Percentiles rank a stretch among this genome's conserved stretches.
Evolutionary conservation across 2,329 filamentous ascomycete species (phyloP).

Genomic region (Penicillium palitans): DNA sequence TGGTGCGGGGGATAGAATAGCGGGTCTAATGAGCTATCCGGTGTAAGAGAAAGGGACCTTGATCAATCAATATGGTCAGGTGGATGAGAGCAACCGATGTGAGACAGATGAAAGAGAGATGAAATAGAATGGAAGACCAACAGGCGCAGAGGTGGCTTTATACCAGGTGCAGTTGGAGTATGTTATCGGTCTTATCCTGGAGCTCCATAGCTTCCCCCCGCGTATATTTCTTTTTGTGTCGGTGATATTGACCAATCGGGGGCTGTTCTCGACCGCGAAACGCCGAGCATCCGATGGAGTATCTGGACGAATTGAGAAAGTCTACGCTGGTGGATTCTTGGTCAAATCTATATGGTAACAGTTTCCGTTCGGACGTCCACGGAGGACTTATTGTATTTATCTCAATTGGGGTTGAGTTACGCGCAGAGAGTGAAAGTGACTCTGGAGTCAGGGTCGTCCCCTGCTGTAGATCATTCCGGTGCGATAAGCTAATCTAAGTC

Average conservation of each 20-base stretch:
- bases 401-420: neutral
- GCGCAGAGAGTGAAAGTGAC: neutral
- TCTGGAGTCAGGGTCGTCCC: neutral
- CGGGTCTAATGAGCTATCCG: conserved; percentile 1
- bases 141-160: conserved; percentile 23
- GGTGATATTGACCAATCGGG: conserved; percentile 29
- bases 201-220: conserved; percentile 26
- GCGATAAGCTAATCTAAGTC: conserved; percentile 1
- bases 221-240: conserved; percentile 25
- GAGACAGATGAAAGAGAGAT: neutral
- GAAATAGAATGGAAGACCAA: neutral
- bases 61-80: neutral
- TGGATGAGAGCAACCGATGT: neutral
- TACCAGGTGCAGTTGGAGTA: conserved; percentile 14
- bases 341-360: conserved; percentile 15
- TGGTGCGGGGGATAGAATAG: conserved; percentile 8
- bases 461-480: neutral
- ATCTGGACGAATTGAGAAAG: conserved; percentile 26
- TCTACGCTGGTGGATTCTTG: conserved; percentile 21
- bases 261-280: conserved; percentile 1
- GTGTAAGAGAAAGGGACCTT: neutral
- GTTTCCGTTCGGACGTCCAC: conserved; percentile 4
- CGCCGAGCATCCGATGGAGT: conserved; percentile 20
- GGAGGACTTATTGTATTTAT: neutral
- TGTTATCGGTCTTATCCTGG: conserved; percentile 21